Percentiles rank a stretch among this genome's conserved stretches.
Conservation (phyloP, 2,329 filamentous ascomycete genomes). For the Aspergillus intermedius region DNA sequence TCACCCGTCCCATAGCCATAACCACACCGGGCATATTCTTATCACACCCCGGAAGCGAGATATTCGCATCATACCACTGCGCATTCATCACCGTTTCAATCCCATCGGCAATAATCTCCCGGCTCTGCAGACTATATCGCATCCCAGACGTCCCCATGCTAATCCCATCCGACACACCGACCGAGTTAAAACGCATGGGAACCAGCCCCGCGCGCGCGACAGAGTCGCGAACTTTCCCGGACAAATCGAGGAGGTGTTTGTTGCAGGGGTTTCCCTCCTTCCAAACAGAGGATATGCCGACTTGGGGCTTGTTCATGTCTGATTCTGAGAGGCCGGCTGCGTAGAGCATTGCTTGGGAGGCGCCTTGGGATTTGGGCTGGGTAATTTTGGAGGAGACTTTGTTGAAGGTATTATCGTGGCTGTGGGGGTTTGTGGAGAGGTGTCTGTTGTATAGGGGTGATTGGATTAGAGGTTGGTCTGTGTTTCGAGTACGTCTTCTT, state of each 20-base stretch:
- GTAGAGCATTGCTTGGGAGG: conserved; percentile 96
- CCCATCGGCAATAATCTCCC: conserved; percentile 92
- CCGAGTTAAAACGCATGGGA: conserved; percentile 94
- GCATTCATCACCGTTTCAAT: conserved; percentile 97
- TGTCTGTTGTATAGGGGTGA: too few relatives aligned
- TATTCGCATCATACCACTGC: conserved; percentile 94
- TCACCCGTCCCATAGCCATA: conserved; percentile 86
- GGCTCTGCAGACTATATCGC: conserved; percentile 84
- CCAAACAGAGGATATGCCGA: conserved; percentile 95
- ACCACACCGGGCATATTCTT: conserved; percentile 95
- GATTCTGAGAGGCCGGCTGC: conserved; percentile 75
- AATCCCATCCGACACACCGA: conserved; percentile 91
- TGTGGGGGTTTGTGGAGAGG: too few relatives aligned
- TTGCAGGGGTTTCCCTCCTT: conserved; percentile 98
- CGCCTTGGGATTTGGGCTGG: conserved; percentile 91
- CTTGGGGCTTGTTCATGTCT: conserved; percentile 88
- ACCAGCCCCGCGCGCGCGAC: conserved; percentile 68
- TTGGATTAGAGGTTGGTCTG: too few relatives aligned
- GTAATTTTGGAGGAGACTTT: conserved; percentile 74
- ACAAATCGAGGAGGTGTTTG: conserved; percentile 89
- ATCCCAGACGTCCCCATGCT: conserved; percentile 96
- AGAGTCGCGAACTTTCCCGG: conserved; percentile 62
- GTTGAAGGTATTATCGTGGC: conserved; percentile 50
- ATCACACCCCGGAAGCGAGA: conserved; percentile 91
- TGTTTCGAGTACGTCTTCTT: too few relatives aligned